Percentiles rank a stretch among this genome's conserved stretches.
phyloP scores from a whole-genome alignment of 257 asterid genomes.

The Mentha longifolia region DNA sequence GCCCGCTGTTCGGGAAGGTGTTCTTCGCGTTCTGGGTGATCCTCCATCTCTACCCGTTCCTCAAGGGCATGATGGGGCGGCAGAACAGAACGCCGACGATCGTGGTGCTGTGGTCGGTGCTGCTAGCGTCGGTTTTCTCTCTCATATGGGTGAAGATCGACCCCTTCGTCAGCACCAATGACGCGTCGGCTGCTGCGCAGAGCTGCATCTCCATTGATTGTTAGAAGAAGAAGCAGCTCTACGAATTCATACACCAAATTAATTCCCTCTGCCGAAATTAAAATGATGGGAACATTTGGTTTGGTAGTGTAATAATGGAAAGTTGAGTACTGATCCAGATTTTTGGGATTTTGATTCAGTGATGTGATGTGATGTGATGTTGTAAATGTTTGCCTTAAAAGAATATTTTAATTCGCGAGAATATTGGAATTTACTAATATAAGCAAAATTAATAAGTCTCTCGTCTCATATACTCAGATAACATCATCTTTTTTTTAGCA shows the following conservation, averaged over 20 bases:
- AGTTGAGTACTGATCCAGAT: background rate
- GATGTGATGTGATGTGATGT: background rate
- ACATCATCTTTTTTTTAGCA: too few relatives aligned
- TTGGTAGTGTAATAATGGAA: background rate
- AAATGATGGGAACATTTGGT: background rate
- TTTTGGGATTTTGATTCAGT: background rate
- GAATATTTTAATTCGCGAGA: too few relatives aligned
- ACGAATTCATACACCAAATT: too few relatives aligned
- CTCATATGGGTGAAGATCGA: constrained; percentile 95
- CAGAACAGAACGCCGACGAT: constrained; percentile 94
- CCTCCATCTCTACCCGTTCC: constrained; percentile 87
- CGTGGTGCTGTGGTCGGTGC: constrained; percentile 89
- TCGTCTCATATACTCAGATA: too few relatives aligned
- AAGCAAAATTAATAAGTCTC: too few relatives aligned
- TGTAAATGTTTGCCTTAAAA: too few relatives aligned
- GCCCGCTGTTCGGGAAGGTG: constrained; percentile 89
- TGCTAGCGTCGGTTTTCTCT: constrained; percentile 92
- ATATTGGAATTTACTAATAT: too few relatives aligned
- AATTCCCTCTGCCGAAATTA: background rate
- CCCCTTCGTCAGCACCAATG: constrained; percentile 69
- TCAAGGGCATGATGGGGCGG: constrained; percentile 93
- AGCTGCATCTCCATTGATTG: constrained; percentile 89
- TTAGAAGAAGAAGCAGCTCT: constrained; percentile 35
- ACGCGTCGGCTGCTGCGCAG: constrained; percentile 54
- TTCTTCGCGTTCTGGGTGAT: constrained; percentile 97